Evolutionary conservation across 768 basidiomycete species (phyloP), one percentile per base, ranked within the genome.

Genomic region (Cyathus striatus): DNA sequence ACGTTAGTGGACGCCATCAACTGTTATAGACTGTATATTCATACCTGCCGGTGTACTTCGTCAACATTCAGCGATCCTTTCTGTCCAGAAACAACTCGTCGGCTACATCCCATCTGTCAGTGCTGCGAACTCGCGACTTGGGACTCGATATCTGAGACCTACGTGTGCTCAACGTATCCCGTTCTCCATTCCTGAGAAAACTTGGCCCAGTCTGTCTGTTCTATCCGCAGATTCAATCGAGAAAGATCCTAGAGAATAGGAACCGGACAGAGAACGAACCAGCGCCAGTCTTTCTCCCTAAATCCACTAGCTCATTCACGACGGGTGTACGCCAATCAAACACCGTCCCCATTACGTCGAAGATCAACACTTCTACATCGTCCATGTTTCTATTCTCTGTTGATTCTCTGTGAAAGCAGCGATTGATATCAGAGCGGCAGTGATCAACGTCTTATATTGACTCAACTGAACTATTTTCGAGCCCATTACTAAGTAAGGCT

Each of bases 101-200:
- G 61, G 10, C 79, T 81, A 40, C 25, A 21, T 25, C 30, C 38
- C n/a, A n/a, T n/a, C n/a, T n/a, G 5, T 23, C 6, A 25, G 36
- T 38, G 23, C 16, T 27, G 32, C 6, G 30, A 23, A 9, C 12
- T 13, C 34, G 27, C 44, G 18, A 27, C 24, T 7, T 33, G 14
- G 13, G 34, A 36, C 21, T 24, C 12, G 12, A 23, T 23, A 26
- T 14, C 16, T 2, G 6, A 7, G 13, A 61, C 72, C 20, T 39
- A 78, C 78, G 76, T 76, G 24, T 59, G 66, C 18, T 52, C 45
- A 21, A 69, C 43, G 49, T 83, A 85, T 0, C 72, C 75, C 2
- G 51, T 54, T 39, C 82, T 65, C 81, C 82, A 85, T 48, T 78
- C 73, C 32, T 65, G 53, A 0, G 79, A 73, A 50, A 85, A 81